Base-by-base conservation (phyloP, 2,329 filamentous ascomycete genomes). In the Penicillium aurantiogriseum region DNA sequence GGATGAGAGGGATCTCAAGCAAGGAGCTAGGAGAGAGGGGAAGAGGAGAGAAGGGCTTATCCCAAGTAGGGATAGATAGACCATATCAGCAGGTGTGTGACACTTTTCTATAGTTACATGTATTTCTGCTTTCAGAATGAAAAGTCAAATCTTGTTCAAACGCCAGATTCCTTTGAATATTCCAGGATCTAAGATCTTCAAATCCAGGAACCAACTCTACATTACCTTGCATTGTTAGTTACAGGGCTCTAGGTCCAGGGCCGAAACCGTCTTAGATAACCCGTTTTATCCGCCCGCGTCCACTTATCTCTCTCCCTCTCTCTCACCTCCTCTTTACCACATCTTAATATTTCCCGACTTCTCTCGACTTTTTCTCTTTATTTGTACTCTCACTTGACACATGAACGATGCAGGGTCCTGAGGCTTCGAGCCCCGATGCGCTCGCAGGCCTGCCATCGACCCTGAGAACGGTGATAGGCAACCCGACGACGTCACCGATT, bases 381-480 rank as follows among this genome's bases (percentile, higher is more conserved):
- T 39, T 45, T 36, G 21, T 35, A 33, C 39, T 50, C 17, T 39
- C 11, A 27, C 15, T 38, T 56, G 62, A 66, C 72, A 65, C 62
- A 74, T 74, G 71, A 74, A 74, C 69, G 60, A 75, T 75, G 72
- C 72, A 72, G 69, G 69, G 67, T 67, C 65, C 55, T 73, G 71
- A 75, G 70, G 69, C 71, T 71, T 71, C 72, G 71, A 69, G 67
- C 67, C 67, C 67, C 63, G 67, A 67, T 70, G 69, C 67, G 67
- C 65, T 71, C 66, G 69, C 63, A 57, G 69, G 63, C 64, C 65
- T 69, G 61, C 71, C 71, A 53, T 72, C 72, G 39, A 74, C 71
- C 31, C 63, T 74, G 56, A 67, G 62, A 53, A 73, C 69, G 49
- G 62, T 72, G 58, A 66, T 67, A 65, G 68, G 61, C 62, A 69